Evolutionary conservation across 352 stramenopile species (phyloP).

Genomic region (Globisporangium perplexum): DNA sequence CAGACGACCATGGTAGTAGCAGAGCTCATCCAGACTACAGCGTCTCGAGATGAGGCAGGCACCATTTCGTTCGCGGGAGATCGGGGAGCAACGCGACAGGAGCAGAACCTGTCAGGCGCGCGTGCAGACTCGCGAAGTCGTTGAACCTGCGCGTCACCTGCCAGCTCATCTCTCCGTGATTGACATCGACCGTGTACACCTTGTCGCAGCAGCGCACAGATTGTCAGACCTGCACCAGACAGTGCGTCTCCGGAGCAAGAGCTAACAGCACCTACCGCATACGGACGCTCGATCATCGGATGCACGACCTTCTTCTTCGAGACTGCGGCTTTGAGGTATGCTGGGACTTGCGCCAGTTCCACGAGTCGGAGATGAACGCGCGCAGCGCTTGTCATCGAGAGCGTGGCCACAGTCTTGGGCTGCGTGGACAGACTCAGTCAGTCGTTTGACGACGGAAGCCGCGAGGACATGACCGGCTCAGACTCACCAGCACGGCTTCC

Average conservation of each 20-base stretch:
- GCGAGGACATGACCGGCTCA: background rate
- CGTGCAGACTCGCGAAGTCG: conserved; percentile 38
- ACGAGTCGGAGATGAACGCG: conserved; percentile 1
- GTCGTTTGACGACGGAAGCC: background rate
- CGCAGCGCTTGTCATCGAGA: background rate
- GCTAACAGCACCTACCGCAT: conserved; percentile 17
- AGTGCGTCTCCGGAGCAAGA: background rate
- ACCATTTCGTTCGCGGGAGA: conserved; percentile 41
- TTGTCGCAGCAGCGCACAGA: conserved; percentile 5
- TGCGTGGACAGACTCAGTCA: background rate
- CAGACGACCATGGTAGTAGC: background rate
- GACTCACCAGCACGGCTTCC: conserved; percentile 18
- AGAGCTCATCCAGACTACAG: background rate
- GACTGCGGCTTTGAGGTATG: conserved; percentile 19
- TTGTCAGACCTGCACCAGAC: background rate
- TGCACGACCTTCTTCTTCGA: conserved; percentile 27
- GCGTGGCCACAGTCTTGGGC: conserved; percentile 1
- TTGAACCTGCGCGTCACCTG: conserved; percentile 36
- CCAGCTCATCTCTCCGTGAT: conserved; percentile 34
- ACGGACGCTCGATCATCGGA: conserved; percentile 34
- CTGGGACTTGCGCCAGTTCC: background rate
- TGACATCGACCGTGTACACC: conserved; percentile 40
- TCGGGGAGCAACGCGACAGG: conserved; percentile 14
- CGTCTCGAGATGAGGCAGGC: background rate
- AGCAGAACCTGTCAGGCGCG: conserved; percentile 12